A percentile compares a stretch with the other conserved stretches of the same genome.
Evolutionary conservation across 73 alveolate genomes (phyloP).

Genomic region (Paramecium pentaurelia): DNA sequence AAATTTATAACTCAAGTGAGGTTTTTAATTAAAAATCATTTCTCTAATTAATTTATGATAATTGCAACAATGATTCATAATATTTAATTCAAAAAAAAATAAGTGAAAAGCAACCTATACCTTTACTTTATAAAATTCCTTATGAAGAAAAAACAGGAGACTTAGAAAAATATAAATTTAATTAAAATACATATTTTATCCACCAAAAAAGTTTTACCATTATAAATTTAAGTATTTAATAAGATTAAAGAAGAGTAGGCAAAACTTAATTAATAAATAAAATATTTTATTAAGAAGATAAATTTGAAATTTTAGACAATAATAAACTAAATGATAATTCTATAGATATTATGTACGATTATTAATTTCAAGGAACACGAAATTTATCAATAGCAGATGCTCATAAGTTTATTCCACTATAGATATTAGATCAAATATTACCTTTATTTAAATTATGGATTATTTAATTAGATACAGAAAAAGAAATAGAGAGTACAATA

Average conservation of each 20-base stretch:
- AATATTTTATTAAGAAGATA: not conserved
- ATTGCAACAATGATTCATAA: not conserved
- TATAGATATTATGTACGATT: not conserved
- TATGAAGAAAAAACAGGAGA: not conserved
- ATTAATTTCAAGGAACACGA: not conserved
- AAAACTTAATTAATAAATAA: not conserved
- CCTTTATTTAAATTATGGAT: not conserved
- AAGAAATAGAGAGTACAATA: not conserved
- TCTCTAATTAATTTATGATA: not conserved
- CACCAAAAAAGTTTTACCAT: not conserved
- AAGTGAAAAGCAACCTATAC: not conserved
- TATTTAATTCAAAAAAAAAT: not conserved
- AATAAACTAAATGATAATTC: not conserved
- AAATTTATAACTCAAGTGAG: not conserved
- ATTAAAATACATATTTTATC: not conserved
- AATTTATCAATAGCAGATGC: not conserved
- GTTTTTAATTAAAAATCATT: not conserved
- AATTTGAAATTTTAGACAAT: not conserved
- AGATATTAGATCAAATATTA: not conserved
- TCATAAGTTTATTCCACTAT: not conserved
- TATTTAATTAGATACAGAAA: not conserved
- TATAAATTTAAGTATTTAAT: not conserved
- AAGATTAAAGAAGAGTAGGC: not conserved
- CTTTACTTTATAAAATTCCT: not conserved
- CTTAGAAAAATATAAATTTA: not conserved